These are phyloP conservation scores for Kwoniella shandongensis DNA, from an alignment of 768 basidiomycete species.

Conservation along the genomic window DNA sequence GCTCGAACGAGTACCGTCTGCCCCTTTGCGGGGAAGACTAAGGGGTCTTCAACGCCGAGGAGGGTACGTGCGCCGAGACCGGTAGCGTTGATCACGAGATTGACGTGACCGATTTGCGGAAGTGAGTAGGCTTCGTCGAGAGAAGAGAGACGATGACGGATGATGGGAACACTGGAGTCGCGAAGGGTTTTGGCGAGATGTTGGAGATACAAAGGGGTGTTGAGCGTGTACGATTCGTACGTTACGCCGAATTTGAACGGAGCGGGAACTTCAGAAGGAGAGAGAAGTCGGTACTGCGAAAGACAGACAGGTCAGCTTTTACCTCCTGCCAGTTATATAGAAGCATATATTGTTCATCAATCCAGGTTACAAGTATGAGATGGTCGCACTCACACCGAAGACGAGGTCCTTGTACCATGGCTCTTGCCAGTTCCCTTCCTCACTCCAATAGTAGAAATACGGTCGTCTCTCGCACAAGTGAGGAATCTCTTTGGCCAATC, in stretches of 20 bases:
- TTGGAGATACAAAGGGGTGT: constrained; percentile 60
- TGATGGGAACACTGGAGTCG: constrained; percentile 57
- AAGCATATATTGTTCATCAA: too few species aligned
- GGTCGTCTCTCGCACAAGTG: constrained; percentile 33
- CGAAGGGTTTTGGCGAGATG: constrained; percentile 58
- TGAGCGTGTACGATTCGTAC: constrained; percentile 61
- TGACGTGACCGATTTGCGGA: constrained; percentile 49
- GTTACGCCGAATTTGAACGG: constrained; percentile 53
- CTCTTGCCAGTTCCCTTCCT: constrained; percentile 7
- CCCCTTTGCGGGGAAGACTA: constrained; percentile 72
- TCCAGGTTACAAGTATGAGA: neutral
- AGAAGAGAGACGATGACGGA: constrained; percentile 56
- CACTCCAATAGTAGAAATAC: constrained; percentile 38
- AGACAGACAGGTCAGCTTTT: neutral
- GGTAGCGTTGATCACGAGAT: constrained; percentile 63
- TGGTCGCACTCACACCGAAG: constrained; percentile 30
- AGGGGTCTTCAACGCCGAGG: constrained; percentile 75
- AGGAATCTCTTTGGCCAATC: constrained; percentile 40
- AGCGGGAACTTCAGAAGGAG: constrained; percentile 13
- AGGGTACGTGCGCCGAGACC: constrained; percentile 68
- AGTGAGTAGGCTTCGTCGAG: constrained; percentile 58
- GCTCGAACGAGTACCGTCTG: constrained; percentile 77
- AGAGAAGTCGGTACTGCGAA: constrained; percentile 25
- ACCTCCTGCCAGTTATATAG: too few species aligned
- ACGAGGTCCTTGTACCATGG: constrained; percentile 44